Evolutionary conservation across 106 monocot genomes (phyloP), one percentile per base, ranked within the genome.

Genomic region (Hemerocallis citrina): DNA sequence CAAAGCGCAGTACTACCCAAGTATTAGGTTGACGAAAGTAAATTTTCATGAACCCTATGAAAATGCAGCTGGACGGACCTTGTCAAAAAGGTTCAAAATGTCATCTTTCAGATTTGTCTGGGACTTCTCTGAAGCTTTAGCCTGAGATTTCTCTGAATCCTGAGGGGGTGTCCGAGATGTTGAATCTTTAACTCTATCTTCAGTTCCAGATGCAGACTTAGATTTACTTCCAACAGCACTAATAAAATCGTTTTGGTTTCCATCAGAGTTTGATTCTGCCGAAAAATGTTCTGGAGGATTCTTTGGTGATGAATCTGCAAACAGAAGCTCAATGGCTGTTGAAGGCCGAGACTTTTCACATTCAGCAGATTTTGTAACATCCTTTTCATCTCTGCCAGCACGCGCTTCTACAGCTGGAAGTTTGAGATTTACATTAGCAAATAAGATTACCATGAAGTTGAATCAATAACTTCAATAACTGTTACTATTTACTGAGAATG

Each of bases 21-120:
- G 17, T 44, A 17, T 5, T 34, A 57, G 20, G 22, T 30, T 20
- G 4, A 13, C 5, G 7, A 8, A 57, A 57, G 21, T 33, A 35
- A 57, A 7, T 15, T 56, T 20, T 25, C 35, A 57, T 57, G 57
- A 20, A 1, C 20, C 35, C 36, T 20, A 34, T 7, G 9, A 20
- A 60, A 35, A 60, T 28, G 23, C 3, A 40, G 60, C 1, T 60
- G 16, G 22, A 25, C 31, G 15, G 8, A 90, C 95, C 90, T 95
- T 95, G 25, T 90, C 90, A 76, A 95, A 95, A 33, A 95, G 86
- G 68, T 90, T 86, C 86, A 95, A 79, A 24, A 95, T 95, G 60
- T 95, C 86, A 59, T 68, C 90, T 62, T 95, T 95, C 5, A 68
- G 61, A 66, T 73, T 78, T 32, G 59, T 61, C 65, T 67, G 64